Conservation (phyloP, 495 filamentous ascomycete genomes). For the Amniculicola lignicola region DNA sequence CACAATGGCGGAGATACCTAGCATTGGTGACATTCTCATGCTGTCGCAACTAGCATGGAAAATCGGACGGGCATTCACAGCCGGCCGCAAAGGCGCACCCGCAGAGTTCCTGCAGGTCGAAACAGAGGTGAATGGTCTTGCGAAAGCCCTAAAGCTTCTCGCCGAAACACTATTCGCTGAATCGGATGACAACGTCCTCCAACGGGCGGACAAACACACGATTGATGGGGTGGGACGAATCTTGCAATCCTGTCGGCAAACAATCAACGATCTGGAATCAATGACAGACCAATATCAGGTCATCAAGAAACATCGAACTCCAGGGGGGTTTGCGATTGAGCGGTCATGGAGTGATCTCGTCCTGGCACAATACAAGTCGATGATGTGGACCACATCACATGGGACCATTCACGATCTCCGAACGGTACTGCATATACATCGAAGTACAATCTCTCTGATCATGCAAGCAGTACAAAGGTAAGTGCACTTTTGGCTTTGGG, state of each 20-base stretch:
- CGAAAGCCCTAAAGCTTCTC: constrained; percentile 41
- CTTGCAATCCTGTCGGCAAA: constrained; percentile 35
- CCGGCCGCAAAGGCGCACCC: constrained; percentile 42
- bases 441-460: constrained; percentile 38
- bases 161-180: constrained; percentile 40
- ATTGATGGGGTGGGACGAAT: constrained; percentile 37
- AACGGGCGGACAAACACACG: constrained; percentile 35
- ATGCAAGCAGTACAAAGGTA: constrained; percentile 43
- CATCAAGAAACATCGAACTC: constrained; percentile 37
- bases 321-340: constrained; percentile 37
- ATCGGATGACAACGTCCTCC: constrained; percentile 37
- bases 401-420: constrained; percentile 39
- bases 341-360: constrained; percentile 41
- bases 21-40: constrained; percentile 46
- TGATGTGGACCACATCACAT: constrained; percentile 44
- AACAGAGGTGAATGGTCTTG: constrained; percentile 40
- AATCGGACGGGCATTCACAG: constrained; percentile 44
- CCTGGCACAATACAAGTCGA: constrained; percentile 38
- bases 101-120: constrained; percentile 45
- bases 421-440: constrained; percentile 43
- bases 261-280: constrained; percentile 41
- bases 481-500: not conserved
- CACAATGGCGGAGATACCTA: constrained; percentile 31
- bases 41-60: constrained; percentile 45
- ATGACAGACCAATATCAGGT: constrained; percentile 44